Conservation (phyloP, 805 yeast genomes). For the Myxozyma melibiosi region DNA sequence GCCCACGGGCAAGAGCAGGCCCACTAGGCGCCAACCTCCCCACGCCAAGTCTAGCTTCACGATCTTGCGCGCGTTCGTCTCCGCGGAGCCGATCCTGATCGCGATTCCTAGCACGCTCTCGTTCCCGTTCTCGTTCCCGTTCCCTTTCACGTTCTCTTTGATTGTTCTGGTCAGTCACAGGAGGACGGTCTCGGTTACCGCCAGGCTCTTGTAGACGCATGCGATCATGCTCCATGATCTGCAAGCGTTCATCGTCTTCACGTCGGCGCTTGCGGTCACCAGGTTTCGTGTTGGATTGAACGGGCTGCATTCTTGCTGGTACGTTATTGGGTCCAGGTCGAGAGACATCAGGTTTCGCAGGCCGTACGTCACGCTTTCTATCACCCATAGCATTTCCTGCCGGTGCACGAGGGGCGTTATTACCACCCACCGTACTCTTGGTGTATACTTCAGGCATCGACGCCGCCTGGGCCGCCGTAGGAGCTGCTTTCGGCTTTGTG, state of each 20-base stretch:
- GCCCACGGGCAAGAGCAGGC: background rate
- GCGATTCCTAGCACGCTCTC: slow-evolving; percentile 5
- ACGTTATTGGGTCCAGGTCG: background rate
- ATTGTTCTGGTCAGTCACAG: background rate
- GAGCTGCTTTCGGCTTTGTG: background rate
- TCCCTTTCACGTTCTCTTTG: slow-evolving; percentile 6
- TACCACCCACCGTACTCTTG: background rate
- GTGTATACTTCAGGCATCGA: slow-evolving; percentile 15
- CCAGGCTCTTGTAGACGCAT: background rate
- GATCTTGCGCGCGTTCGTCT: slow-evolving; percentile 11
- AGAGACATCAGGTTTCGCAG: background rate
- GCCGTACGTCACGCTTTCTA: too few species aligned
- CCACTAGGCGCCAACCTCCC: background rate
- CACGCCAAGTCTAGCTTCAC: slow-evolving; percentile 3
- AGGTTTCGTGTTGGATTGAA: background rate
- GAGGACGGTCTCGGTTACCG: background rate
- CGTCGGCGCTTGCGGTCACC: slow-evolving; percentile 16
- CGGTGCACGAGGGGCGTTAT: background rate
- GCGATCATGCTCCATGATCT: background rate
- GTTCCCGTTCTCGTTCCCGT: slow-evolving; percentile 13
- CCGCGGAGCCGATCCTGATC: background rate
- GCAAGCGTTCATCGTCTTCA: slow-evolving; percentile 12
- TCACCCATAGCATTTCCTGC: too few species aligned
- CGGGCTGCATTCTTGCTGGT: background rate
- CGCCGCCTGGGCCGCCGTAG: background rate